Base-by-base conservation (phyloP, 1,139 yeast genomes). In the Pneumocystis murina region DNA sequence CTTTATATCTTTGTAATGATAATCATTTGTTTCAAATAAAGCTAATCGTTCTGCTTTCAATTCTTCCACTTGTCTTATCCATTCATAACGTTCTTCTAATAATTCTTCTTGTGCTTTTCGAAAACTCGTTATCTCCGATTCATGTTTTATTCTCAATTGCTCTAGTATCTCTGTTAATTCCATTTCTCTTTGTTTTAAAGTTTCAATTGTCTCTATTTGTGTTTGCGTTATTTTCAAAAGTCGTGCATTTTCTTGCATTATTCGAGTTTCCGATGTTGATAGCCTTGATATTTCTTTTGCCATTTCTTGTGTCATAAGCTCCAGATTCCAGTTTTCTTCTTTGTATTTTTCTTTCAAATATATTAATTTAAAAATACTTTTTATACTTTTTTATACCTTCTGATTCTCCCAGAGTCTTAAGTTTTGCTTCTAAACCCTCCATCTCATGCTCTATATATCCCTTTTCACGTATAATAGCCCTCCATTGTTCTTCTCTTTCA, bases 261-360 rank as follows among this genome's bases (percentile, higher is more conserved):
- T 10, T 20, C 63, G 17, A 35, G 38, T 16, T 43, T 58, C 24
- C 48, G 30, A 16, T n/a, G 38, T 39, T 10, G 20, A 24, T 61
- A 60, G 20, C 59, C 28, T 30, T 70, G 63, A 20, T 67, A 57
- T 64, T 10, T 71, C 71, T 10, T 70, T 64, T 61, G 71, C 73
- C 63, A 84, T 74, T 60, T 76, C 78, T 63, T 82, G 81, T 20
- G 85, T 72, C 63, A 79, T 79, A 39, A 84, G 74, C 71, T 86
- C 90, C 66, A 88, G 78, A 70, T 86, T 88, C 95, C 96, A 88
- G 70, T 85, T 86, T 65, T 82, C 80, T 69, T 87, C 91, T 71
- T 84, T 84, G 68, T 81, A 76, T 43, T 78, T 78, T 64, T 80
- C 80, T 71, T 43, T 5, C 60, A 7, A 33, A 33, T 5, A 33